Conservation (phyloP, 2,329 filamentous ascomycete genomes). For the Sphaerulina populicola region DNA sequence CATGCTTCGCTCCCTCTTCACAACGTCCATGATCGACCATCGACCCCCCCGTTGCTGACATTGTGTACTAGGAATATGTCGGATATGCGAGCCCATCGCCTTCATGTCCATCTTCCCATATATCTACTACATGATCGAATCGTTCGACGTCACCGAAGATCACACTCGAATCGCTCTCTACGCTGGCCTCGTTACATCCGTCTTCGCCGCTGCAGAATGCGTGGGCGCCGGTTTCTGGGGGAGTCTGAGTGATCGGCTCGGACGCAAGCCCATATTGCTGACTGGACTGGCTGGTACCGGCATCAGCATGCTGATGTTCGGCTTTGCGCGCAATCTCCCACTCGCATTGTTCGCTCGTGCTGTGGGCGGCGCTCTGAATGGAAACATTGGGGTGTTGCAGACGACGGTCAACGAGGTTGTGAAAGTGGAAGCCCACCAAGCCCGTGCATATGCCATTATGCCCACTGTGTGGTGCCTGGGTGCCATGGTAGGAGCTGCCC, state of each 20-base stretch:
- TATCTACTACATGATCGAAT: constrained; percentile 93
- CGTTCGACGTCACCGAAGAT: constrained; percentile 75
- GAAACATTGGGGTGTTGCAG: constrained; percentile 91
- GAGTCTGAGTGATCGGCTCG: constrained; percentile 79
- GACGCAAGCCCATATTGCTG: constrained; percentile 84
- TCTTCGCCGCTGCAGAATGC: constrained; percentile 94
- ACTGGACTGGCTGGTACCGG: constrained; percentile 86
- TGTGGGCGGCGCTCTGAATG: constrained; percentile 83
- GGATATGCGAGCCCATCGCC: constrained; percentile 96
- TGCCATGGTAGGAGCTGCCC: constrained; percentile 85
- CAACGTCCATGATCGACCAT: not conserved
- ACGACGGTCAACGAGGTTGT: constrained; percentile 93
- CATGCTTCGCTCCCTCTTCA: not conserved
- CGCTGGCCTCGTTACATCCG: constrained; percentile 89
- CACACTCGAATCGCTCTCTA: constrained; percentile 78
- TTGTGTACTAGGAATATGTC: constrained; percentile 50
- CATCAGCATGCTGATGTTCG: constrained; percentile 85
- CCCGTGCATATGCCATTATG: constrained; percentile 94
- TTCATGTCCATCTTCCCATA: constrained; percentile 99
- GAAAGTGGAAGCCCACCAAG: constrained; percentile 86
- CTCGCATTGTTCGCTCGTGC: constrained; percentile 81
- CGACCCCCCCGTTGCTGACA: not conserved
- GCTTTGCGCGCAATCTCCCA: constrained; percentile 73
- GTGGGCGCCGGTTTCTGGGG: constrained; percentile 90
- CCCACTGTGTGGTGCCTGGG: constrained; percentile 96